Evolutionary conservation across 2,329 filamentous ascomycete species (phyloP).

Genomic region (Zalaria obscura): DNA sequence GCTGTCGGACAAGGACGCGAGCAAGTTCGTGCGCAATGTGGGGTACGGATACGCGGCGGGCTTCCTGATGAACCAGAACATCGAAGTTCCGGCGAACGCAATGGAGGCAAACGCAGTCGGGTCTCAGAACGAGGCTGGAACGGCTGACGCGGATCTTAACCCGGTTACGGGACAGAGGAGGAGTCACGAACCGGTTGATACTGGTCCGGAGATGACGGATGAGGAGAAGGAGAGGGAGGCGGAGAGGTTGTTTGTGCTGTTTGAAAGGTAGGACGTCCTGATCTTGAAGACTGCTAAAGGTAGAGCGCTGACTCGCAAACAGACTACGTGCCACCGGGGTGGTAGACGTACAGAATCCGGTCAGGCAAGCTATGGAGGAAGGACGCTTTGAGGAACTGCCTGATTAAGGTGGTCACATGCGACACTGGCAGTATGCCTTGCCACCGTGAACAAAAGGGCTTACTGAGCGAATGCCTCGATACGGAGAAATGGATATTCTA

Average conservation of each 20-base stretch:
- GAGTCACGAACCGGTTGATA: conserved; percentile 13
- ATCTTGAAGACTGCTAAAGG: background rate
- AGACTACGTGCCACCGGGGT: conserved; percentile 61
- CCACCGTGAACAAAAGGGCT: too few relatives aligned
- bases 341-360: conserved; percentile 65
- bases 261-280: conserved; percentile 52
- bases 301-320: background rate
- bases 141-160: conserved; percentile 42
- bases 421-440: too few relatives aligned
- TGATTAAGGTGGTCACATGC: background rate
- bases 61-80: conserved; percentile 72
- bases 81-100: conserved; percentile 57
- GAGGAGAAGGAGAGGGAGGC: conserved; percentile 90
- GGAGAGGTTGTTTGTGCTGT: conserved; percentile 76
- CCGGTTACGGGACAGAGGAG: conserved; percentile 72
- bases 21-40: conserved; percentile 74
- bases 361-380: conserved; percentile 53
- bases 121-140: conserved; percentile 7
- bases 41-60: conserved; percentile 91
- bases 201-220: conserved; percentile 71
- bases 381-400: conserved; percentile 58
- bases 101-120: conserved; percentile 37
- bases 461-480: too few relatives aligned
- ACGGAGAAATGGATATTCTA: too few relatives aligned
- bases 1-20: conserved; percentile 66